Evolutionary conservation across 106 monocot species (phyloP), one percentile per base, ranked within the genome.

Genomic region (Dendrobium officinale): DNA sequence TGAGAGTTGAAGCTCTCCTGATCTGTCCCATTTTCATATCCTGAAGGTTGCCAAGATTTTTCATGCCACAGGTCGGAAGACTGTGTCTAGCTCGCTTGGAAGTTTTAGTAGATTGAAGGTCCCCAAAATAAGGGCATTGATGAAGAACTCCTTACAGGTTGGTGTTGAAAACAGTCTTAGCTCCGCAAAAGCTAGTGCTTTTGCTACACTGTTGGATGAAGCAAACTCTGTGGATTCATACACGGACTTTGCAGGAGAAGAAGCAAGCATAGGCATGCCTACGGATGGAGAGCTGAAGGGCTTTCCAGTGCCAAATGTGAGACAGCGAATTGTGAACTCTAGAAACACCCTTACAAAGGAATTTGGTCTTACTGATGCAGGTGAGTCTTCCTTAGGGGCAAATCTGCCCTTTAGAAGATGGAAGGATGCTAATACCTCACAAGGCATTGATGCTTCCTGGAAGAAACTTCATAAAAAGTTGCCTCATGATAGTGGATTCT

Each of bases 71-170:
- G 88, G 27, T 22, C 68, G 45, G 67, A 76, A 3, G 19, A 45
- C 8, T 68, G 7, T 49, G 42, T 55, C 48, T 37, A 70, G 56
- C 64, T 51, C 81, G 51, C 19, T 67, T 78, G 78, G 83, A 78
- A 80, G 79, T 80, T 96, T 96, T 78, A 86, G 81, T 43, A 91
- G 86, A 78, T 84, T 95, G 56, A 91, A 95, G 75, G 85, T 84
- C 5, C 85, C 85, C 15, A 86, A 84, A 58, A 70, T 95, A 6
- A 92, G 79, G 73, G 80, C 82, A 17, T 49, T 92, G 59, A 77
- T 88, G 19, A 81, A 84, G 77, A 82, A 82, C 42, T 81, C 85
- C 41, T 33, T 78, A 19, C 22, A 72, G 43, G 49, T 31, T 33
- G 54, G 29, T 42, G 37, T 6, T 17, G 82, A 80, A 19, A 44